phyloP scores from a whole-genome alignment of 225 moss, liverwort and hornwort genomes.

The Polytrichum formosum region DNA sequence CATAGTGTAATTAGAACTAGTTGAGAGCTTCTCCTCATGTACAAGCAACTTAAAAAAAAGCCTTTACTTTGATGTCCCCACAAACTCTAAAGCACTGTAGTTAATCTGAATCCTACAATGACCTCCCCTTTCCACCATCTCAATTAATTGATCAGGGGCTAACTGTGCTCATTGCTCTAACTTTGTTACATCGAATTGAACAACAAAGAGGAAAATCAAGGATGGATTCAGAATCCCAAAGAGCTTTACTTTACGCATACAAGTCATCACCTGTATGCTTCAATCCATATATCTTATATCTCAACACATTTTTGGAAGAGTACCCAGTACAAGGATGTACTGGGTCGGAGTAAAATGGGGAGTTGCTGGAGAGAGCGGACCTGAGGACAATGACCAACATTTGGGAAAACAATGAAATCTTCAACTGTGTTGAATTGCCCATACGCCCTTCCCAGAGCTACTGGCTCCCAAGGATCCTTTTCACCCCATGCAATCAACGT shows the following conservation, averaged over 20 bases:
- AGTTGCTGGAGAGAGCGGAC: slow-evolving; percentile 19
- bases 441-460: slow-evolving; percentile 59
- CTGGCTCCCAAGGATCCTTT: slow-evolving; percentile 87
- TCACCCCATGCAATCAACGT: slow-evolving; percentile 78
- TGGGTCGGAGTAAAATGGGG: not conserved
- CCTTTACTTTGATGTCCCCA: not conserved
- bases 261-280: no score
- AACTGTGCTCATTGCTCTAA: no score
- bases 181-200: no score
- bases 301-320: no score
- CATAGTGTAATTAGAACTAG: not conserved
- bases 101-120: not conserved
- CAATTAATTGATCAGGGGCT: not conserved
- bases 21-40: not conserved
- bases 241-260: no score
- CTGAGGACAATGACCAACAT: slow-evolving; percentile 93
- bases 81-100: not conserved
- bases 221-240: no score
- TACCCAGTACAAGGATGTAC: no score
- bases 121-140: not conserved
- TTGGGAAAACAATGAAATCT: slow-evolving; percentile 67
- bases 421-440: slow-evolving; percentile 66
- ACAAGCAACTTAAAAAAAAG: not conserved
- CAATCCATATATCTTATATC: no score
- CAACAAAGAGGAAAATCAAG: no score